Conservation (phyloP, 2,329 filamentous ascomycete species). For the Cercospora janseana region DNA sequence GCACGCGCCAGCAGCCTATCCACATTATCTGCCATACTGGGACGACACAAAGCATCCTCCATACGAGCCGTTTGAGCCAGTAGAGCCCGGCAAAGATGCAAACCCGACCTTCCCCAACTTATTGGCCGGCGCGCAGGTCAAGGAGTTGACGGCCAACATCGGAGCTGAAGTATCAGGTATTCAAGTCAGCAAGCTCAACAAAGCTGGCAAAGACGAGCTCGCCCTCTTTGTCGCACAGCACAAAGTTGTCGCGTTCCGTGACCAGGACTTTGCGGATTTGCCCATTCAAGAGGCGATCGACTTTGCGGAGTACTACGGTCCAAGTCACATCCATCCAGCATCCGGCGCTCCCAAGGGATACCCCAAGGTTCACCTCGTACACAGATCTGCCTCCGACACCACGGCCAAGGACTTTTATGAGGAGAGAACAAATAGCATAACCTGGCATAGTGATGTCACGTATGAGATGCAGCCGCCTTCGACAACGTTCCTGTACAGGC, state of each 20-base stretch:
- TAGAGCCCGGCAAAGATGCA: constrained; percentile 73
- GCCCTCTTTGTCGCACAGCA: constrained; percentile 72
- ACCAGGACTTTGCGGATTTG: constrained; percentile 65
- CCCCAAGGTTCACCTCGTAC: constrained; percentile 75
- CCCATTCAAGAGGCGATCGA: constrained; percentile 68
- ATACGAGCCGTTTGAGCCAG: constrained; percentile 67
- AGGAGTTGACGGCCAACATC: constrained; percentile 68
- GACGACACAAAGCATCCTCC: constrained; percentile 55
- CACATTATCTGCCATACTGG: constrained; percentile 56
- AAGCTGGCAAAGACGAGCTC: constrained; percentile 72
- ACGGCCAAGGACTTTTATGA: constrained; percentile 62
- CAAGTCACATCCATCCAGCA: constrained; percentile 78
- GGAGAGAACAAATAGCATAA: constrained; percentile 68
- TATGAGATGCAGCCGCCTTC: constrained; percentile 87
- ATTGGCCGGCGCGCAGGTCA: constrained; percentile 52
- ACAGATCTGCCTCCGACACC: constrained; percentile 66
- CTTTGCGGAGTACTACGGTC: constrained; percentile 73
- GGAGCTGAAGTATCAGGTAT: constrained; percentile 70
- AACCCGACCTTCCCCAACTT: constrained; percentile 68
- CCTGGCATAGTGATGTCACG: constrained; percentile 86
- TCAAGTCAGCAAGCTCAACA: constrained; percentile 66
- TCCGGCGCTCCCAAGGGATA: constrained; percentile 71
- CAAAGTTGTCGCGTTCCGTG: constrained; percentile 75
- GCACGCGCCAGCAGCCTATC: constrained; percentile 52
- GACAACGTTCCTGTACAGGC: constrained; percentile 82